phyloP scores from a whole-genome alignment of 225 moss, liverwort and hornwort genomes.

The Antitrichia curtipendula region DNA sequence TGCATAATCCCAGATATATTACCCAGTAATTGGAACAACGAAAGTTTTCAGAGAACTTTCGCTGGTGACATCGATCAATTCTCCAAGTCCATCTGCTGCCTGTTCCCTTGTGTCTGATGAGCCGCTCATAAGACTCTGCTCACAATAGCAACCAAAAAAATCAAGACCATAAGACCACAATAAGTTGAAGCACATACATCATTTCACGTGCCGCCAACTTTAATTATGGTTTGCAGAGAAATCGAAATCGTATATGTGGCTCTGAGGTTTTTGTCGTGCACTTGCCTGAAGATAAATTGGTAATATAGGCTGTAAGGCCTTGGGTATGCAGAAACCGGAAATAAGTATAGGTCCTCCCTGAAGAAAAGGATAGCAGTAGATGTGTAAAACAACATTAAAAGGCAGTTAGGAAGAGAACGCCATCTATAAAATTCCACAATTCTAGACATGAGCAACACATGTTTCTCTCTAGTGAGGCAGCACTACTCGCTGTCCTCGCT shows the following conservation, averaged over 20 bases:
- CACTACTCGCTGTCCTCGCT: not conserved
- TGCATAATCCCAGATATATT: not conserved
- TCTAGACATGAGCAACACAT: not conserved
- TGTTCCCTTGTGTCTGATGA: constrained; percentile 92
- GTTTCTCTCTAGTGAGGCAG: not conserved
- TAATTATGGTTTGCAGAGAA: not conserved
- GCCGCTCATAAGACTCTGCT: constrained; percentile 93
- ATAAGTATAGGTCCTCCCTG: constrained; percentile 76
- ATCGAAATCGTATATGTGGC: not conserved
- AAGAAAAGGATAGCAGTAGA: not conserved
- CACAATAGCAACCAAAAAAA: not conserved
- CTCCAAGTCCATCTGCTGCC: constrained; percentile 97
- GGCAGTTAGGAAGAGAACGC: not conserved
- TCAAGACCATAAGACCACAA: not conserved
- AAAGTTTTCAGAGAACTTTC: constrained; percentile 87
- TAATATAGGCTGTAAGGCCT: constrained; percentile 75
- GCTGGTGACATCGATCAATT: constrained; percentile 87
- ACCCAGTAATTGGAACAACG: constrained; percentile 89
- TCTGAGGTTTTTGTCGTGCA: not conserved
- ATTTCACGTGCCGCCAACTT: not conserved
- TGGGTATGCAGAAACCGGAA: constrained; percentile 91
- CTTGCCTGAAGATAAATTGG: constrained; percentile 86
- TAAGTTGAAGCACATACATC: not conserved
- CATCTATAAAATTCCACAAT: not conserved
- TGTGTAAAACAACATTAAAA: not conserved